phyloP scores from a whole-genome alignment of 169 alveolate genomes.

The Plasmodium falciparum region DNA sequence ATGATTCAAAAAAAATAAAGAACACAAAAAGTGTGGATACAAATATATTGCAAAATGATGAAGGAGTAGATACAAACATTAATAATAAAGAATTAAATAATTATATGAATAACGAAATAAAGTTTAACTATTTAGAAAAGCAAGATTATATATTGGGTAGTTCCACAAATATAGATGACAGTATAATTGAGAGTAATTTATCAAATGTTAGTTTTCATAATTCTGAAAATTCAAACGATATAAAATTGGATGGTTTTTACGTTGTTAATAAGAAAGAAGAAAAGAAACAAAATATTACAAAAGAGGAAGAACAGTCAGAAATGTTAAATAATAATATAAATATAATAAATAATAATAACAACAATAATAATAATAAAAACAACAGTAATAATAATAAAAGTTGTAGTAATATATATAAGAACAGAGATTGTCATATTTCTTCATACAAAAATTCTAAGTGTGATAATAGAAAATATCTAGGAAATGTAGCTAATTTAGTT shows the following conservation, averaged over 20 bases:
- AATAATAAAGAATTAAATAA: not conserved
- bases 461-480: not conserved
- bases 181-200: conserved; percentile 26
- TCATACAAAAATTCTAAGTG: not conserved
- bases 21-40: too few species aligned
- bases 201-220: conserved; percentile 26
- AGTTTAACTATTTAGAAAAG: not conserved
- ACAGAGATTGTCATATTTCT: not conserved
- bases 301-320: not conserved
- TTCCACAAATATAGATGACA: conserved; percentile 38
- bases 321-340: not conserved
- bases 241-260: conserved; percentile 1
- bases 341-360: not conserved
- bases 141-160: conserved; percentile 19
- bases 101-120: not conserved
- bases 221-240: conserved; percentile 16
- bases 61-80: not conserved
- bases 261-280: not conserved
- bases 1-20: not conserved
- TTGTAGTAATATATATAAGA: not conserved
- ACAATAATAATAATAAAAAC: not conserved
- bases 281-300: not conserved
- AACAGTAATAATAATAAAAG: not conserved
- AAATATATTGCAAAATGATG: too few species aligned
- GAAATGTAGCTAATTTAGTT: conserved; percentile 13